Conservation (phyloP, 176 grass and related monocot genomes). For the Hordeum vulgare region DNA sequence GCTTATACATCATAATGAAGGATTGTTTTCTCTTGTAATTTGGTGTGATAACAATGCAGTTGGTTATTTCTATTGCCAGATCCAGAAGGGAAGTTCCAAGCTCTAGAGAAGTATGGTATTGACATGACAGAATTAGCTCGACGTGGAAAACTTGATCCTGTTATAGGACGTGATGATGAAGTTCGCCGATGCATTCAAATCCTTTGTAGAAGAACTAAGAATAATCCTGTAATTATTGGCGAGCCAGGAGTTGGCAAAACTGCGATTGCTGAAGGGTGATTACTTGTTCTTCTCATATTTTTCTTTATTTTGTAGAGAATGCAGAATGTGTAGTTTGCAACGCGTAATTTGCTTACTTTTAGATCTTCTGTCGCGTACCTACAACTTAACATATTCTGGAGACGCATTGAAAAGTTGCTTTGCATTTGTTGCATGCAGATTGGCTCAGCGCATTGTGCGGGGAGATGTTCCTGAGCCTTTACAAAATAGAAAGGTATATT, state of each 20-base stretch:
- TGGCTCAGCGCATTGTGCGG: slow-evolving; percentile 86
- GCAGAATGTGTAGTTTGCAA: neutral
- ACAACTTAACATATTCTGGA: neutral
- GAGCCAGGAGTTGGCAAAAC: slow-evolving; percentile 96
- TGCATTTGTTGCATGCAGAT: slow-evolving; percentile 36
- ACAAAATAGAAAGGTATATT: slow-evolving; percentile 69
- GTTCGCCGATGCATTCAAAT: slow-evolving; percentile 87
- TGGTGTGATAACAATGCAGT: neutral
- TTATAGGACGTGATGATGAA: slow-evolving; percentile 95
- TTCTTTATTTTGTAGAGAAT: neutral
- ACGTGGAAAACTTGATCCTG: slow-evolving; percentile 83
- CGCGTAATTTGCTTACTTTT: neutral
- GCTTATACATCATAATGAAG: neutral
- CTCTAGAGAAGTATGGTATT: slow-evolving; percentile 92
- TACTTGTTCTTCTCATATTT: neutral
- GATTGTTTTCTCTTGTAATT: neutral
- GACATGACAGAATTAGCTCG: slow-evolving; percentile 91
- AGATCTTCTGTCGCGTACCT: neutral
- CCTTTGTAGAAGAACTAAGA: slow-evolving; percentile 94
- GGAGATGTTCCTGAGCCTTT: slow-evolving; percentile 97
- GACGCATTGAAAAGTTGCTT: neutral
- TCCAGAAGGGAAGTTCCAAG: slow-evolving; percentile 88
- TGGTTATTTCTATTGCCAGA: slow-evolving; percentile 40
- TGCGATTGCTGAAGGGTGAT: slow-evolving; percentile 94
- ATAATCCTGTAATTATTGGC: slow-evolving; percentile 94